Conservation (phyloP, 1,284 basidiomycete species). For the Irpex lacteus region DNA sequence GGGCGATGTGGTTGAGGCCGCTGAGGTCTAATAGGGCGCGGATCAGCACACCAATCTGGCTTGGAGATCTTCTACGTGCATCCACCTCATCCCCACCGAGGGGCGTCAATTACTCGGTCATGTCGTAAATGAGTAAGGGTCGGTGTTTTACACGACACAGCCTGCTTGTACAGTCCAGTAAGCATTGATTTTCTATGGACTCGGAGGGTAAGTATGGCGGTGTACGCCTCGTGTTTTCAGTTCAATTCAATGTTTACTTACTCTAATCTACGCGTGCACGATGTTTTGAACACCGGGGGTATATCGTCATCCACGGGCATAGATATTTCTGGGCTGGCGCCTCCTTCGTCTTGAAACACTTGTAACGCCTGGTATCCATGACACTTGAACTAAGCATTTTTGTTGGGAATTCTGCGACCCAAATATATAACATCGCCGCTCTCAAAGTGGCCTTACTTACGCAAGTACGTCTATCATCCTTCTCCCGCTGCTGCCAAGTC, state of each 20-base stretch:
- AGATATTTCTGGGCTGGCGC: not conserved
- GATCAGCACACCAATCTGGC: not conserved
- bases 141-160: too few relatives aligned
- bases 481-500: not conserved
- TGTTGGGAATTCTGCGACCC: not conserved
- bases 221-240: too few relatives aligned
- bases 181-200: too few relatives aligned
- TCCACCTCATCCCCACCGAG: not conserved
- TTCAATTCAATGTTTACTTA: too few relatives aligned
- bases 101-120: not conserved
- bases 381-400: not conserved
- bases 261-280: too few relatives aligned
- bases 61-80: not conserved
- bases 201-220: too few relatives aligned
- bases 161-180: too few relatives aligned
- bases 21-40: slow-evolving; percentile 22
- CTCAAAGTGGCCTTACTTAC: not conserved
- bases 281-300: too few relatives aligned
- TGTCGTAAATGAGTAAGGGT: not conserved
- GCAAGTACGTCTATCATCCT: not conserved
- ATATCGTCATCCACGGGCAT: not conserved
- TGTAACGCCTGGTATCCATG: not conserved
- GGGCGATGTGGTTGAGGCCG: slow-evolving; percentile 17
- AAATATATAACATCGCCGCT: not conserved
- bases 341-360: not conserved